These are phyloP conservation scores for Trichoderma koningii DNA, from an alignment of 2,329 filamentous ascomycete genomes.

Conservation along the genomic window DNA sequence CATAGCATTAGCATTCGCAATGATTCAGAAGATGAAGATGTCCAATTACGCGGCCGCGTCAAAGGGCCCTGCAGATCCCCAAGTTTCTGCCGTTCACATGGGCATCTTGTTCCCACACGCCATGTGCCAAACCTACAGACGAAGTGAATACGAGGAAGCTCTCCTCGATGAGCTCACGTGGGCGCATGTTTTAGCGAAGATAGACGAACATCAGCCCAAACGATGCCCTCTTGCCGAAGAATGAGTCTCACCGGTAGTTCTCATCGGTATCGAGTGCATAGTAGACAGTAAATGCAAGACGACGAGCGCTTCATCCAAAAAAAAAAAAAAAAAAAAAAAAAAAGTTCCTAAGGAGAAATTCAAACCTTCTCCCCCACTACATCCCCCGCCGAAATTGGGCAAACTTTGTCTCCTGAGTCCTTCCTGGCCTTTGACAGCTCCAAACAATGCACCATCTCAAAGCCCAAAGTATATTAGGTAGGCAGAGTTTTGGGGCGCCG, in stretches of 20 bases:
- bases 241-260: neutral
- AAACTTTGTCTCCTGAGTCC: too few relatives aligned
- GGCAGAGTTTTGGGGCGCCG: slow-evolving; percentile 3
- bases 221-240: neutral
- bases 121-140: neutral
- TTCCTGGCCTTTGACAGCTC: slow-evolving; percentile 2
- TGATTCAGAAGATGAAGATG: neutral
- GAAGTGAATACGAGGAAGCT: neutral
- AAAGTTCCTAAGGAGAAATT: neutral
- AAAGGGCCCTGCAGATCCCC: neutral
- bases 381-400: too few relatives aligned
- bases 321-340: too few relatives aligned
- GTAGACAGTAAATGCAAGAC: neutral
- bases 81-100: neutral
- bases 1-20: neutral
- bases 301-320: slow-evolving; percentile 9
- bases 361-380: slow-evolving; percentile 7
- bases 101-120: neutral
- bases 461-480: neutral
- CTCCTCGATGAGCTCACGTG: neutral
- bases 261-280: slow-evolving; percentile 6
- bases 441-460: slow-evolving; percentile 15
- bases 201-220: neutral
- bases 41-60: neutral
- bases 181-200: neutral